A percentile compares a stretch with the other conserved stretches of the same genome.
These are phyloP conservation scores for fission yeast (Schizosaccharomyces pombe) DNA, from an alignment of 805 yeast genomes.

Conservation along the genomic window DNA sequence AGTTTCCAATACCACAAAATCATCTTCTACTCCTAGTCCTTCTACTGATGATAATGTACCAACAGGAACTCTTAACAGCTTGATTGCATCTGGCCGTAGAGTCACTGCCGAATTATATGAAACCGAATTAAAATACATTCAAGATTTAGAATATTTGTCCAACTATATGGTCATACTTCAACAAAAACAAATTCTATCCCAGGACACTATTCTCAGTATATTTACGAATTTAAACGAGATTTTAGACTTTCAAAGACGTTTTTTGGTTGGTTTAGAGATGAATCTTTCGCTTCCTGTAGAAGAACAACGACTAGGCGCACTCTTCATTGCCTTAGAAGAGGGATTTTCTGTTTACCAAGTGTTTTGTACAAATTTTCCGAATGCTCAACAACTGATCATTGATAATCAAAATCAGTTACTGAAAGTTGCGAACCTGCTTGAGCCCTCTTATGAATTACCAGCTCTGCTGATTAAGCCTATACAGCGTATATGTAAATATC, in stretches of 20 bases:
- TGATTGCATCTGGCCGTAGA: constrained; percentile 40
- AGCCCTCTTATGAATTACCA: constrained; percentile 72
- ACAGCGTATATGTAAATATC: constrained; percentile 89
- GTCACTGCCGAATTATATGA: constrained; percentile 66
- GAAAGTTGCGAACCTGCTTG: constrained; percentile 24
- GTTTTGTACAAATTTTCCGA: constrained; percentile 76
- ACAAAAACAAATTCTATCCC: constrained; percentile 40
- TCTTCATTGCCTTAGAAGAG: constrained; percentile 63
- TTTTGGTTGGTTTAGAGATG: constrained; percentile 70
- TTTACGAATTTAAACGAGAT: constrained; percentile 70
- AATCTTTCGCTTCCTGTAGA: constrained; percentile 52
- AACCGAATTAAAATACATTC: constrained; percentile 81
- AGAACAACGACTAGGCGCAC: constrained; percentile 68
- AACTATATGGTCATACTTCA: constrained; percentile 45
- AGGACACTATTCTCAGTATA: constrained; percentile 55
- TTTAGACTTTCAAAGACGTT: constrained; percentile 77
- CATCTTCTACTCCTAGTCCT: neutral
- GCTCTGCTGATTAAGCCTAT: constrained; percentile 80
- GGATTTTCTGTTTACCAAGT: constrained; percentile 72
- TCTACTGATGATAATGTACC: neutral
- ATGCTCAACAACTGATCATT: constrained; percentile 58
- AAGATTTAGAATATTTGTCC: constrained; percentile 54
- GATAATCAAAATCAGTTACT: constrained; percentile 34
- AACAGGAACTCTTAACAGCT: constrained; percentile 6
- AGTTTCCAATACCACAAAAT: constrained; percentile 4